Conservation (phyloP, 768 basidiomycete species). For the Phaeotremella fagi region DNA sequence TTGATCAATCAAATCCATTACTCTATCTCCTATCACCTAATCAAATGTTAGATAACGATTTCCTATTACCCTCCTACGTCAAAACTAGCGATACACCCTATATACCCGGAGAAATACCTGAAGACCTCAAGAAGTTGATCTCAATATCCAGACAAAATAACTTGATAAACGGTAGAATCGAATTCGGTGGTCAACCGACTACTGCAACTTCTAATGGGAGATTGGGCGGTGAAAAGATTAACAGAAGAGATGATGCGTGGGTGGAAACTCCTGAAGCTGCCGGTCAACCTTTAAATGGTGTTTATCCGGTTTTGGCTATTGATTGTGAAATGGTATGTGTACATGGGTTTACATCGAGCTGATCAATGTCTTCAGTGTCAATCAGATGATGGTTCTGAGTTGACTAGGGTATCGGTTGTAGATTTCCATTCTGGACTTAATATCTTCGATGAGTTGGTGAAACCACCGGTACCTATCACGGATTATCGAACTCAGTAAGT, state of each 20-base stretch:
- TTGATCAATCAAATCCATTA: conserved; percentile 59
- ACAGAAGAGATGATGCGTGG: conserved; percentile 60
- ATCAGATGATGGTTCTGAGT: conserved; percentile 67
- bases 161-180: not conserved
- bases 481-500: conserved; percentile 88
- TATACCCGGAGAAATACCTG: conserved; percentile 13
- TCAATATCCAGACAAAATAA: not conserved
- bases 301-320: conserved; percentile 63
- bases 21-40: conserved; percentile 70
- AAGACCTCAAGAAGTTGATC: not conserved
- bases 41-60: conserved; percentile 93
- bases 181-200: not conserved
- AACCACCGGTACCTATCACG: conserved; percentile 71
- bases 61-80: conserved; percentile 80
- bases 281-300: conserved; percentile 21
- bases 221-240: conserved; percentile 3
- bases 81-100: conserved; percentile 50
- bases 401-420: conserved; percentile 78
- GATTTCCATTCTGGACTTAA: conserved; percentile 68
- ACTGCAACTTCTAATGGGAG: conserved; percentile 2
- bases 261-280: conserved; percentile 65
- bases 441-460: conserved; percentile 84
- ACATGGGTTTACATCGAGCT: not conserved
- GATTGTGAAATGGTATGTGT: conserved; percentile 91
- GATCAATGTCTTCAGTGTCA: conserved; percentile 56